These are phyloP conservation scores for Trichosanthes truncata DNA, from an alignment of 306 rosid genomes.

Conservation along the genomic window DNA sequence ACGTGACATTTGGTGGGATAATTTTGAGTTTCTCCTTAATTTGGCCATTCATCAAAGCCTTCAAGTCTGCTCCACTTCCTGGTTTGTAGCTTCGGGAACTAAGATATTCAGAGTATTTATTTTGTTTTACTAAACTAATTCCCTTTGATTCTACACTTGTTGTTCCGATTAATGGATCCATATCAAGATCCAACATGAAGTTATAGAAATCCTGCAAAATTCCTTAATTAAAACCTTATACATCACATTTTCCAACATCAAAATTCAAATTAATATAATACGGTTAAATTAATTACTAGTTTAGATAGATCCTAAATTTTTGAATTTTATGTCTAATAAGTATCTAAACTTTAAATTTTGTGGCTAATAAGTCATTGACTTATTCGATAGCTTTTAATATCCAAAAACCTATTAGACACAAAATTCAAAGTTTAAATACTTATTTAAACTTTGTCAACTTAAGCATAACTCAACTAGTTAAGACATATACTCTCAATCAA, in stretches of 20 bases:
- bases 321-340: too few relatives aligned
- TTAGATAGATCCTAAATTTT: too few relatives aligned
- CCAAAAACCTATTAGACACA: too few relatives aligned
- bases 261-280: too few relatives aligned
- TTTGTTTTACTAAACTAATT: not conserved
- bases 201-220: slow-evolving; percentile 65
- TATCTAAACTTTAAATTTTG: too few relatives aligned
- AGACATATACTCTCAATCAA: too few relatives aligned
- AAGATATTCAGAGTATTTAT: slow-evolving; percentile 46
- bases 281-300: too few relatives aligned
- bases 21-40: slow-evolving; percentile 62
- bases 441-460: too few relatives aligned
- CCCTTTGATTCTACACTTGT: slow-evolving; percentile 22
- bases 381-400: too few relatives aligned
- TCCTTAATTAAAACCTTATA: not conserved
- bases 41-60: slow-evolving; percentile 53
- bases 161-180: slow-evolving; percentile 16
- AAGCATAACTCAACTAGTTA: too few relatives aligned
- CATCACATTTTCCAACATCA: not conserved
- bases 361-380: too few relatives aligned
- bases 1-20: slow-evolving; percentile 62
- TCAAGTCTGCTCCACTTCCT: slow-evolving; percentile 32
- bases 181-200: slow-evolving; percentile 40
- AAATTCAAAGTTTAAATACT: too few relatives aligned
- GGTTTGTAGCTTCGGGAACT: slow-evolving; percentile 26